Conservation (phyloP, 371 early-diverging fungal species). For the Mortierella sp. region DNA sequence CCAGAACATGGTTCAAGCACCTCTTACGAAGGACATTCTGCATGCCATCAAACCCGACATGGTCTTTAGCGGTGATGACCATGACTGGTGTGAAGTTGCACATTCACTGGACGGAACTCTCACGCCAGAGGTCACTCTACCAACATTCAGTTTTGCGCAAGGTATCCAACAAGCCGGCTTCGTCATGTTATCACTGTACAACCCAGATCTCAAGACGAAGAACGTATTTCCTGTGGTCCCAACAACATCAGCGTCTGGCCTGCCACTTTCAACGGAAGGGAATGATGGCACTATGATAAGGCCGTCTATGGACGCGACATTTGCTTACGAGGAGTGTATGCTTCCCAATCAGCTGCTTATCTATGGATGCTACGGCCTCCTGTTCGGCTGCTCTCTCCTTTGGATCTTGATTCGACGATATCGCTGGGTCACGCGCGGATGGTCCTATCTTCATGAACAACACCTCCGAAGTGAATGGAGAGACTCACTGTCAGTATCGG, state of each 20-base stretch:
- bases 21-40: conserved; percentile 68
- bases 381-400: conserved; percentile 21
- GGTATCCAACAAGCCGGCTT: conserved; percentile 61
- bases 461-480: conserved; percentile 16
- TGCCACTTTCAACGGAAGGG: conserved; percentile 5
- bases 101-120: conserved; percentile 49
- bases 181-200: conserved; percentile 53
- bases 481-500: not conserved
- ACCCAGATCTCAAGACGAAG: conserved; percentile 18
- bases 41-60: conserved; percentile 69
- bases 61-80: conserved; percentile 93
- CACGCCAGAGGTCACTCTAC: conserved; percentile 59
- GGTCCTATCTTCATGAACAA: not conserved
- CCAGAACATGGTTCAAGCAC: conserved; percentile 77
- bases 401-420: conserved; percentile 25
- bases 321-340: conserved; percentile 36
- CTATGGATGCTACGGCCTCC: conserved; percentile 17
- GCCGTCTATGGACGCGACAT: conserved; percentile 11
- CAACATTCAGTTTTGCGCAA: conserved; percentile 70
- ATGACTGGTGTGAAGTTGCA: conserved; percentile 82
- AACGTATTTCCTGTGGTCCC: conserved; percentile 12
- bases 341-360: conserved; percentile 31
- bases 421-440: conserved; percentile 18
- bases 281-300: not conserved
- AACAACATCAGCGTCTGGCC: not conserved